Evolutionary conservation across 2,329 filamentous ascomycete species (phyloP).

Genomic region (Nemania sp.): DNA sequence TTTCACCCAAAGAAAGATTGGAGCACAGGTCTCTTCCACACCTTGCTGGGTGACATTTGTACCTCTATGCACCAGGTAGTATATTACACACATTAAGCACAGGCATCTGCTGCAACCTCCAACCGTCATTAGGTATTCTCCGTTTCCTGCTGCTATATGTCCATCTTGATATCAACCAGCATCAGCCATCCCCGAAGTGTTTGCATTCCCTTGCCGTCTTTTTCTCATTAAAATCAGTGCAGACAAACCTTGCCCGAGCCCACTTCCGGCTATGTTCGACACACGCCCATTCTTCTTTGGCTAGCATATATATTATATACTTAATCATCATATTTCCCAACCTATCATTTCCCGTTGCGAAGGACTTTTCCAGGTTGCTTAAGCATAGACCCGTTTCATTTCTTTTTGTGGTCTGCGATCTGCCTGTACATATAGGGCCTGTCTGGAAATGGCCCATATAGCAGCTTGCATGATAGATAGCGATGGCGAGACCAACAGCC

Average conservation of each 20-base stretch:
- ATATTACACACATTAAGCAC: conserved; percentile 46
- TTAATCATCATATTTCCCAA: conserved; percentile 44
- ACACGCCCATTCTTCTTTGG: conserved; percentile 40
- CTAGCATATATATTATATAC: conserved; percentile 51
- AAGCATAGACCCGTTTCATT: conserved; percentile 48
- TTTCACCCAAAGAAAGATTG: conserved; percentile 33
- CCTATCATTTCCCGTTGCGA: conserved; percentile 48
- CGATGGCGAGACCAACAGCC: conserved; percentile 55
- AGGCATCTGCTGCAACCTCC: conserved; percentile 44
- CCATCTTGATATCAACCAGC: conserved; percentile 32
- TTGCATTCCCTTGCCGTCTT: conserved; percentile 46
- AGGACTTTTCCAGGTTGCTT: conserved; percentile 48
- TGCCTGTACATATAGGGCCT: conserved; percentile 47
- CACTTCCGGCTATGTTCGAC: conserved; percentile 40
- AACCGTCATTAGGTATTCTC: conserved; percentile 25
- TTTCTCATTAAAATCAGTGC: conserved; percentile 36
- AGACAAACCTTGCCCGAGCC: conserved; percentile 28
- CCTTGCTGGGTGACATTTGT: conserved; percentile 29
- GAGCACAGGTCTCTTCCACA: conserved; percentile 31
- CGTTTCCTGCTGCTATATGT: conserved; percentile 35
- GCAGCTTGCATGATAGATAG: conserved; percentile 67
- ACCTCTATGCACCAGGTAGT: conserved; percentile 29
- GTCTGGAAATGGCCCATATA: conserved; percentile 69
- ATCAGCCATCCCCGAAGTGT: conserved; percentile 41
- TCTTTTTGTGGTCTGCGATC: conserved; percentile 44